Conservation (phyloP, 495 filamentous ascomycete species). For the Tirmania nivea region DNA sequence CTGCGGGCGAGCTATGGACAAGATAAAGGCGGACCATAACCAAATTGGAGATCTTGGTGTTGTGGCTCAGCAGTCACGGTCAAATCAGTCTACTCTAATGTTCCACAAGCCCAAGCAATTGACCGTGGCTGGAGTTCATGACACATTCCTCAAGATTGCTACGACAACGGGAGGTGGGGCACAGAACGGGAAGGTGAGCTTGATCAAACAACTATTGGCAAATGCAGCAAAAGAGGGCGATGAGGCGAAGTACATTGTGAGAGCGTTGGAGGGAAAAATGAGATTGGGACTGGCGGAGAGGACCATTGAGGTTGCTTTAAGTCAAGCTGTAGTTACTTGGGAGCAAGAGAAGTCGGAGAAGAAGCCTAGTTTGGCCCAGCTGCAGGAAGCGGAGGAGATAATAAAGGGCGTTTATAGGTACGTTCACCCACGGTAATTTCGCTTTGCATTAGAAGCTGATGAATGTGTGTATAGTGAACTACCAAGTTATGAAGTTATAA, state of each 20-base stretch:
- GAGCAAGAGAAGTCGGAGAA: constrained; percentile 45
- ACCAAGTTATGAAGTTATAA: constrained; percentile 85
- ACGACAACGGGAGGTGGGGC: constrained; percentile 68
- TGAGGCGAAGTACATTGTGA: constrained; percentile 81
- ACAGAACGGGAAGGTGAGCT: constrained; percentile 73
- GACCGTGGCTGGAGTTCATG: constrained; percentile 67
- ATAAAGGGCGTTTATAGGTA: constrained; percentile 82
- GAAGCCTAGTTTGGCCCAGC: constrained; percentile 45
- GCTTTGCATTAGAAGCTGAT: background rate
- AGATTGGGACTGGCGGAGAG: constrained; percentile 79
- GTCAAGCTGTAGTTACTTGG: constrained; percentile 69
- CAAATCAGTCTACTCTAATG: constrained; percentile 91
- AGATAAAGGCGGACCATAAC: constrained; percentile 85
- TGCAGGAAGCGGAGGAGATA: constrained; percentile 61
- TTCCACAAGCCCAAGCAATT: constrained; percentile 60
- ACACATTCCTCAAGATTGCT: constrained; percentile 73
- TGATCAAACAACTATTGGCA: constrained; percentile 84
- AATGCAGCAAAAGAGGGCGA: constrained; percentile 82
- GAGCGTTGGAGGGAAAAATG: constrained; percentile 85
- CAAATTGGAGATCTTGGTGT: constrained; percentile 89
- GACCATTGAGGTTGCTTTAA: constrained; percentile 69
- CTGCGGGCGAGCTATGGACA: constrained; percentile 63
- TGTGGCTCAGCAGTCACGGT: constrained; percentile 83
- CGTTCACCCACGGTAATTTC: constrained; percentile 4
- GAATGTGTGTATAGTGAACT: constrained; percentile 37